A percentile compares a stretch with the other conserved stretches of the same genome.
Evolutionary conservation across 2,329 filamentous ascomycete species (phyloP).

Genomic region (Apiospora kogelbergensis): DNA sequence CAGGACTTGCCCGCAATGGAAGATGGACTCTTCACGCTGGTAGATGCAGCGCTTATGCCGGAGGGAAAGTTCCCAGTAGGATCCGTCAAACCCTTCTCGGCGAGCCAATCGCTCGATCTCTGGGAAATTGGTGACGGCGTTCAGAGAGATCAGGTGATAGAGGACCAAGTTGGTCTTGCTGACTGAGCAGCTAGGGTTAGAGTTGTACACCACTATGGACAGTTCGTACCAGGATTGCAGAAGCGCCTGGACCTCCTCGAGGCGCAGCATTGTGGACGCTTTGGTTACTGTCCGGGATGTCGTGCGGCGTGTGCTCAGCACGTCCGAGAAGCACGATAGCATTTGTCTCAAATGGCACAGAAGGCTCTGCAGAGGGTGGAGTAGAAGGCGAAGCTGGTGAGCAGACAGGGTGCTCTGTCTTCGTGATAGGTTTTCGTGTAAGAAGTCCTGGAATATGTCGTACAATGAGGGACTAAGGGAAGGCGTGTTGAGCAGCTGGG

Average conservation of each 20-base stretch:
- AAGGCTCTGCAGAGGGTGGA: constrained; percentile 67
- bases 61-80: constrained; percentile 52
- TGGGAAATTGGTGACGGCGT: constrained; percentile 65
- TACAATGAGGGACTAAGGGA: constrained; percentile 58
- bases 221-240: constrained; percentile 68
- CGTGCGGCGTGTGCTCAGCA: constrained; percentile 41
- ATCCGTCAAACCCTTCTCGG: constrained; percentile 56
- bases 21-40: constrained; percentile 62
- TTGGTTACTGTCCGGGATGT: constrained; percentile 52
- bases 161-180: constrained; percentile 67
- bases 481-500: constrained; percentile 50
- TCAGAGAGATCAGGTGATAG: constrained; percentile 70
- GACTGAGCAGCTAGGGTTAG: constrained; percentile 56
- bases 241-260: constrained; percentile 64
- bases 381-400: constrained; percentile 63
- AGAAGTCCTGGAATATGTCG: constrained; percentile 67
- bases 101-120: constrained; percentile 67
- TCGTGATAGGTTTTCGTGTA: constrained; percentile 60
- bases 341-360: constrained; percentile 66
- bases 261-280: constrained; percentile 56
- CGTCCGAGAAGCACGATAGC: constrained; percentile 63
- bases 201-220: constrained; percentile 54
- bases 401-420: constrained; percentile 45
- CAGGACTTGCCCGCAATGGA: constrained; percentile 68
- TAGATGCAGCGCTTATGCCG: constrained; percentile 65